These are phyloP conservation scores for Naganishia vishniacii DNA, from an alignment of 768 basidiomycete species.

Conservation along the genomic window DNA sequence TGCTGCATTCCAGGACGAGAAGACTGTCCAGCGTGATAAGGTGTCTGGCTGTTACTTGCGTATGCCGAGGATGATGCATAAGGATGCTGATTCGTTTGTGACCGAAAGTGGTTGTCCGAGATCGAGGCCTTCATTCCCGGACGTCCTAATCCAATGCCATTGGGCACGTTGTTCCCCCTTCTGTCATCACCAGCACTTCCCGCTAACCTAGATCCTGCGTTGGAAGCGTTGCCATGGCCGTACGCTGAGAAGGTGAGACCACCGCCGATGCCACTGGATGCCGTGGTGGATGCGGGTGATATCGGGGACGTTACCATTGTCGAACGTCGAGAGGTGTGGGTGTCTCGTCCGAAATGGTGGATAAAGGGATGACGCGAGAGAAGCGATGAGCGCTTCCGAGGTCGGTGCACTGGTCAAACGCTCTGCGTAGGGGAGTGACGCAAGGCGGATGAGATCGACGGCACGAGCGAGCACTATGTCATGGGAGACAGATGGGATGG, in stretches of 20 bases:
- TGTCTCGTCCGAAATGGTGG: no score
- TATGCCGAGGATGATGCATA: slow-evolving; percentile 17
- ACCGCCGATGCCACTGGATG: slow-evolving; percentile 12
- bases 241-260: slow-evolving; percentile 15
- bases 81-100: slow-evolving; percentile 10
- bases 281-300: slow-evolving; percentile 3
- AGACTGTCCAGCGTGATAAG: not conserved
- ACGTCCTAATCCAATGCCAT: not conserved
- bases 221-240: slow-evolving; percentile 1
- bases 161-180: not conserved
- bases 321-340: no score
- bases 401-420: no score
- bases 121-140: slow-evolving; percentile 7
- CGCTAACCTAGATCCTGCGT: not conserved
- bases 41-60: not conserved
- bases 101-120: slow-evolving; percentile 3
- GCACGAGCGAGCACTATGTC: no score
- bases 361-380: no score
- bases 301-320: slow-evolving; percentile 1
- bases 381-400: no score
- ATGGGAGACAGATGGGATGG: no score
- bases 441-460: no score
- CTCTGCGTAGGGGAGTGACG: no score
- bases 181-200: slow-evolving; percentile 3
- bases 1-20: slow-evolving; percentile 8